Percentiles rank a stretch among this genome's conserved stretches.
phyloP scores from a whole-genome alignment of 352 stramenopile genomes.

The Globisporangium ultimum region DNA sequence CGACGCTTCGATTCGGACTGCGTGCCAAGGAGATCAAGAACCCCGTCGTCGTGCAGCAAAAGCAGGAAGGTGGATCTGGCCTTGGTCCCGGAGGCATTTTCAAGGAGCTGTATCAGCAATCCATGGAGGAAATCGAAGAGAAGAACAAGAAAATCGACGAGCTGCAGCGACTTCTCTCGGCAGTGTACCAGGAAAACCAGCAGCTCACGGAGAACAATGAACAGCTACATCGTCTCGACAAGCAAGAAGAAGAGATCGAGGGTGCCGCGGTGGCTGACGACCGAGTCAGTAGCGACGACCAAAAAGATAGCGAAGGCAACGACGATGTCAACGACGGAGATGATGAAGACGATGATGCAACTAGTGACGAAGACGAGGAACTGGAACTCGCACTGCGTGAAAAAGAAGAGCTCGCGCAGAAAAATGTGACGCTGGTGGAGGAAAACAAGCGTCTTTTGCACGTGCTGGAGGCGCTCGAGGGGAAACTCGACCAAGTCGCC shows the following conservation, averaged over 20 bases:
- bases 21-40: constrained; percentile 85
- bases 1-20: constrained; percentile 66
- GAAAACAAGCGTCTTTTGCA: constrained; percentile 50
- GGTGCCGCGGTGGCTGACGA: background rate
- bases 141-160: constrained; percentile 73
- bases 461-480: constrained; percentile 44
- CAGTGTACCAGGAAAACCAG: constrained; percentile 32
- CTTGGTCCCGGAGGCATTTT: constrained; percentile 33
- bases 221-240: constrained; percentile 6
- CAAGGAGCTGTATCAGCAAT: constrained; percentile 68
- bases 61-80: constrained; percentile 26
- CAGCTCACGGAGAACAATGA: constrained; percentile 6
- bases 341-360: constrained; percentile 23
- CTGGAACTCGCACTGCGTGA: constrained; percentile 6
- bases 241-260: constrained; percentile 15
- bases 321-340: constrained; percentile 13
- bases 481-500: constrained; percentile 40
- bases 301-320: background rate
- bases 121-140: constrained; percentile 61
- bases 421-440: constrained; percentile 35
- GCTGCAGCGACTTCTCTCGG: constrained; percentile 42
- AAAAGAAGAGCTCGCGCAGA: constrained; percentile 30
- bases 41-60: constrained; percentile 32
- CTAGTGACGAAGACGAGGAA: constrained; percentile 23
- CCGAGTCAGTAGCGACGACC: background rate